phyloP scores from a whole-genome alignment of 2,329 filamentous ascomycete species.

The Apiospora pterosperma region DNA sequence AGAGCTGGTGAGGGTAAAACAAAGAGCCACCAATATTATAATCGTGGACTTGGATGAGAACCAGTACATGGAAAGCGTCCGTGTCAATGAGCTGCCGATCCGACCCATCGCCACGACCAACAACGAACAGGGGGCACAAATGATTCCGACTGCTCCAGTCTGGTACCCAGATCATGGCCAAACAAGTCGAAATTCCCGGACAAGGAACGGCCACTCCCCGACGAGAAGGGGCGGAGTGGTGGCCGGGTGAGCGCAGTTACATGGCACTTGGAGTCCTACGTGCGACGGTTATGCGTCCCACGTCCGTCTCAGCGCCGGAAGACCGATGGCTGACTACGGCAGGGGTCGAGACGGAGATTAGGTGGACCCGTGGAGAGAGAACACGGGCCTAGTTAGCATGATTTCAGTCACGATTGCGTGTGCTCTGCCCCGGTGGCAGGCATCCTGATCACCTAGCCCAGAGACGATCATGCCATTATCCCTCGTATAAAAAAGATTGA shows the following conservation, averaged over 20 bases:
- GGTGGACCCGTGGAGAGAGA: too few species aligned
- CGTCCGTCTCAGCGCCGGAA: not conserved
- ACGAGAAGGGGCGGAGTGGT: not conserved
- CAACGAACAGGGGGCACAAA: not conserved
- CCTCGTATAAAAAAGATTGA: too few species aligned
- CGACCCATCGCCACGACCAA: not conserved
- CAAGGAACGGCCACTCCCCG: not conserved
- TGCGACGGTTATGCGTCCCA: not conserved
- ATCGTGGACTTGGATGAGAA: not conserved
- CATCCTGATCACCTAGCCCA: too few species aligned
- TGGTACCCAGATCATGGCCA: not conserved
- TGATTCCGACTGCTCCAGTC: not conserved
- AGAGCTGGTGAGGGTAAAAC: not conserved
- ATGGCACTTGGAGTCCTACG: not conserved
- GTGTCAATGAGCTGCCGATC: not conserved
- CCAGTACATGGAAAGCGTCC: not conserved
- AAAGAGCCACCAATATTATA: not conserved
- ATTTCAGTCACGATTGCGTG: too few species aligned
- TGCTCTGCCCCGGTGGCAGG: too few species aligned
- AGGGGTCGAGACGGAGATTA: slow-evolving; percentile 40
- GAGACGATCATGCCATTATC: too few species aligned
- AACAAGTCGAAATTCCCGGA: not conserved
- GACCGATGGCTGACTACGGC: not conserved
- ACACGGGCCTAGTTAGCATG: too few species aligned
- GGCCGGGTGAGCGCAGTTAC: not conserved